Evolutionary conservation across 2,329 filamentous ascomycete species (phyloP), one percentile per base, ranked within the genome.

Genomic region (Claviceps humidiphila): DNA sequence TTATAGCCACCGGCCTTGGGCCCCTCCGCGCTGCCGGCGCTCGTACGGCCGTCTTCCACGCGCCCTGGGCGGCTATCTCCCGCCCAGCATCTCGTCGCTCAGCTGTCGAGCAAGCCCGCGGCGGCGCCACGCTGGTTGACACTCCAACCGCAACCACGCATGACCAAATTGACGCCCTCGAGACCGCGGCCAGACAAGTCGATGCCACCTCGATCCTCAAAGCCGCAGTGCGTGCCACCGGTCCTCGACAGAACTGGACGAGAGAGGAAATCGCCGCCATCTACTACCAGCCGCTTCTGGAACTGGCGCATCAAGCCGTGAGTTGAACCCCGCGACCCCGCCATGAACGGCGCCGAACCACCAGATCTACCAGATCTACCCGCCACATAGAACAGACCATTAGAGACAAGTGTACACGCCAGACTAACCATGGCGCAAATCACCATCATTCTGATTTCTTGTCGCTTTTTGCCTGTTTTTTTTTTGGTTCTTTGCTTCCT

Each of bases 261-360:
- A 81, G 78, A 58, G 82, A 90, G 57, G 85, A 95, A 69, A 89
- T 95, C 56, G 73, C 83, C 9, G 80, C 85, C 57, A 84, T 95
- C 59, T 94, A 93, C 70, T 79, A 90, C 63, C 84, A 84, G 49
- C 87, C 88, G 16, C 72, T 94, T 64, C 84, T 90, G 73, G 85
- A 91, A 63, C 71, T 95, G 61, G 78, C 84, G 8, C 85, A 82
- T 66, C 82, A 85, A 64, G 79, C 87, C 55, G 87, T 89, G 68
- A 68, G 76, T 60, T 37, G 20, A 9, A 16, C 26, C 39, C 20
- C 20, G 7, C 20, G 20, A 24, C 42, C 42, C 40, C 40, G 40
- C 40, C n/a, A 22, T 11, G 8, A 30, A 30, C 26, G 26, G 26
- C 8, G 26, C 8, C 26, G 26, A 30, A 30, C 26, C 26, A 30